Evolutionary conservation across 2,329 filamentous ascomycete species (phyloP).

Genomic region (Pyricularia grisea): DNA sequence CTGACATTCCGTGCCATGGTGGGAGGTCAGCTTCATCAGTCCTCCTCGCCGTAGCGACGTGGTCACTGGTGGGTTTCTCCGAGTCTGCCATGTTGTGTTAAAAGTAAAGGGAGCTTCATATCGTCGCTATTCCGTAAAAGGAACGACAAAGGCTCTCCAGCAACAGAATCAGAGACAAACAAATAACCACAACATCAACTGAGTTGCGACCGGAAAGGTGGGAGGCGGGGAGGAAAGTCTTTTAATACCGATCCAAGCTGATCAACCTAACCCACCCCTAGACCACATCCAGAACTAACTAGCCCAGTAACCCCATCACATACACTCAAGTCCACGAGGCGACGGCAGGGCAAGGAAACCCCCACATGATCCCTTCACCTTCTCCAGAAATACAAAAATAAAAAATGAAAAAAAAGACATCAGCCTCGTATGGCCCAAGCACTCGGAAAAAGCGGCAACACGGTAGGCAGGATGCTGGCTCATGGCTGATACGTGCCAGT

Average conservation of each 20-base stretch:
- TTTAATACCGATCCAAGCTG: background rate
- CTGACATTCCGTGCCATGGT: constrained; percentile 40
- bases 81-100: constrained; percentile 9
- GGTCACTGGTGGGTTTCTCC: constrained; percentile 10
- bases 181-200: background rate
- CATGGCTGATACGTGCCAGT: background rate
- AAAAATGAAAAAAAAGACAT: background rate
- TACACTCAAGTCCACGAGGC: background rate
- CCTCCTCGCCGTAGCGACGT: constrained; percentile 1
- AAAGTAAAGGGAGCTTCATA: background rate
- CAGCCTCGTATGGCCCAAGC: background rate
- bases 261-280: background rate
- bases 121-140: background rate
- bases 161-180: background rate
- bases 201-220: background rate
- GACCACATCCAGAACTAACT: background rate
- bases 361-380: background rate
- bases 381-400: background rate
- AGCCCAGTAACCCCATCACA: background rate
- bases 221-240: background rate
- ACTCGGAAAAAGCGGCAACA: background rate
- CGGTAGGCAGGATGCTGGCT: background rate
- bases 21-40: constrained; percentile 19
- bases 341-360: background rate
- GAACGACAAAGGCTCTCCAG: background rate